Evolutionary conservation across 140 eudicot genomes (phyloP).

Genomic region (Flaveria floridana): DNA sequence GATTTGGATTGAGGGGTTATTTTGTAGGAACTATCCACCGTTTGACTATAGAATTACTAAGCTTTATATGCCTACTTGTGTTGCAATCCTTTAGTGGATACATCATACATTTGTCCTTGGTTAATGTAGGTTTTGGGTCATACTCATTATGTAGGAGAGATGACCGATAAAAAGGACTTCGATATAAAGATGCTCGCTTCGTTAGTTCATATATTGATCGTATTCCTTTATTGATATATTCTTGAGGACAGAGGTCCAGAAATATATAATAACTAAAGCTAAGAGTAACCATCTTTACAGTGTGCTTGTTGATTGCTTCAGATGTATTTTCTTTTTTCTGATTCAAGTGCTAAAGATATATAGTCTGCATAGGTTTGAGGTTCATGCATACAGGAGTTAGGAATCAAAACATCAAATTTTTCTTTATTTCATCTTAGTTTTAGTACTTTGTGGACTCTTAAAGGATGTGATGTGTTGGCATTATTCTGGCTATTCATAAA

Average conservation of each 20-base stretch:
- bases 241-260: background rate
- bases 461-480: background rate
- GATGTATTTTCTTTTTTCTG: background rate
- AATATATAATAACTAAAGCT: background rate
- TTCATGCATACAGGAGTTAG: background rate
- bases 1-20: conserved; percentile 1
- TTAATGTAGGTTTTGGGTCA: conserved; percentile 15
- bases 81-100: background rate
- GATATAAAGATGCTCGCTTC: background rate
- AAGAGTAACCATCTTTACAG: background rate
- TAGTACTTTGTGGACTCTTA: conserved; percentile 8
- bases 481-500: conserved; percentile 3
- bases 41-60: conserved; percentile 8
- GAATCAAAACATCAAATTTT: background rate
- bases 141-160: conserved; percentile 3
- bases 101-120: background rate
- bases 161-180: background rate
- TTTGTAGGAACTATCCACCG: conserved; percentile 9
- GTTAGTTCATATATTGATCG: no score
- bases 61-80: conserved; percentile 12
- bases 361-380: conserved; percentile 9
- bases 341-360: conserved; percentile 2
- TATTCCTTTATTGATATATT: background rate
- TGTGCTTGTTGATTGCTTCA: conserved; percentile 18
- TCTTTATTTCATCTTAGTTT: background rate